Percentiles rank a stretch among this genome's conserved stretches.
Evolutionary conservation across 345 rosid genomes (phyloP).

Genomic region (Corchorus capsularis): DNA sequence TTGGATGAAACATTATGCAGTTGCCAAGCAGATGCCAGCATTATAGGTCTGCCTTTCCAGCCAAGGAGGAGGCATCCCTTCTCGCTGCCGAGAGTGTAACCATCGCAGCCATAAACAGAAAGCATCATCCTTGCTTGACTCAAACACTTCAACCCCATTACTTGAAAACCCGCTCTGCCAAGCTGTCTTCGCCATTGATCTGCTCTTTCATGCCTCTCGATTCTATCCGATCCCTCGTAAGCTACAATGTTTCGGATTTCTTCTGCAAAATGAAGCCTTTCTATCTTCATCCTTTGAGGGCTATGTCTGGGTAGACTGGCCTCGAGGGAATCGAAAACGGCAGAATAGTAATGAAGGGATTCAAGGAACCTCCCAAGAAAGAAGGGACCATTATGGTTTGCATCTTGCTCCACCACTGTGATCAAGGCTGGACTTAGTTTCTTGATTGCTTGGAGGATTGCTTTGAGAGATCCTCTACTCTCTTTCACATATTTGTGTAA

Average conservation of each 20-base stretch:
- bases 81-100: conserved; percentile 50
- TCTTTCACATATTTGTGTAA: conserved; percentile 66
- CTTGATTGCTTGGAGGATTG: conserved; percentile 67
- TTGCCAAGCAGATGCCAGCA: conserved; percentile 75
- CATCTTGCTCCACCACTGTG: conserved; percentile 66
- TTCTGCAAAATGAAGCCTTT: conserved; percentile 51
- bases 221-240: conserved; percentile 47
- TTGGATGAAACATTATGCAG: conserved; percentile 31
- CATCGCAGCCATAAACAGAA: conserved; percentile 60
- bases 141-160: conserved; percentile 46
- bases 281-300: conserved; percentile 57
- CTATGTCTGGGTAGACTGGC: conserved; percentile 53
- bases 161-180: conserved; percentile 70
- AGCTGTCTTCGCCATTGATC: conserved; percentile 69
- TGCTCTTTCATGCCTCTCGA: conserved; percentile 65
- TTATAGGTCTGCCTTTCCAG: conserved; percentile 67
- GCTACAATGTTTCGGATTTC: conserved; percentile 64
- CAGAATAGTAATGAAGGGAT: conserved; percentile 69
- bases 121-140: conserved; percentile 63
- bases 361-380: conserved; percentile 71
- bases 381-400: conserved; percentile 71
- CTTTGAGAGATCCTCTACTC: conserved; percentile 64
- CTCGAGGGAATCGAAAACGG: conserved; percentile 65
- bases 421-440: conserved; percentile 50
- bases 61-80: conserved; percentile 63